These are phyloP conservation scores for Lyophyllum shimeji DNA, from an alignment of 768 basidiomycete genomes.

Conservation along the genomic window DNA sequence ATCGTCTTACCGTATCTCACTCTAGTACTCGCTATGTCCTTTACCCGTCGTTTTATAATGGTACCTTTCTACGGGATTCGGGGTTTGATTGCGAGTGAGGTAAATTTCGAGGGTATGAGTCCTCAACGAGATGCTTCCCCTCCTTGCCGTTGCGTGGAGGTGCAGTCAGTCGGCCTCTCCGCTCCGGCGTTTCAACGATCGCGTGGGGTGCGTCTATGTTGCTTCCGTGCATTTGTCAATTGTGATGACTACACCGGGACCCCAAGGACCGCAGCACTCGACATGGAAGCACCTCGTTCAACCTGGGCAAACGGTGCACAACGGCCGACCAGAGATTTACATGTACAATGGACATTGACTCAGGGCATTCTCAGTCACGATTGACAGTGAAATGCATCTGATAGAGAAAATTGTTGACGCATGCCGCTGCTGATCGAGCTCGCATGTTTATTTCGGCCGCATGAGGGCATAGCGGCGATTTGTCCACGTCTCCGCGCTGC, in stretches of 20 bases:
- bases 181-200: too few species aligned
- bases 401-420: background rate
- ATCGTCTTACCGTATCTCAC: constrained; percentile 11
- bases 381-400: background rate
- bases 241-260: background rate
- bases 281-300: too few species aligned
- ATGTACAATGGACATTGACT: background rate
- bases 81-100: too few species aligned
- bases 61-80: constrained; percentile 4
- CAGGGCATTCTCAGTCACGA: too few species aligned
- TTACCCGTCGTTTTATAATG: constrained; percentile 10
- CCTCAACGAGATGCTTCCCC: background rate
- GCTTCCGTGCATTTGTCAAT: background rate
- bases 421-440: background rate
- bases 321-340: too few species aligned
- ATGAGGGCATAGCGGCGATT: background rate
- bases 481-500: background rate
- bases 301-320: background rate
- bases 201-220: background rate
- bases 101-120: too few species aligned
- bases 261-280: too few species aligned
- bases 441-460: background rate
- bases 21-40: constrained; percentile 11
- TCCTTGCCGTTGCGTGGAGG: background rate
- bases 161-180: background rate